phyloP scores from a whole-genome alignment of 768 basidiomycete genomes.

The Russula vinacea region DNA sequence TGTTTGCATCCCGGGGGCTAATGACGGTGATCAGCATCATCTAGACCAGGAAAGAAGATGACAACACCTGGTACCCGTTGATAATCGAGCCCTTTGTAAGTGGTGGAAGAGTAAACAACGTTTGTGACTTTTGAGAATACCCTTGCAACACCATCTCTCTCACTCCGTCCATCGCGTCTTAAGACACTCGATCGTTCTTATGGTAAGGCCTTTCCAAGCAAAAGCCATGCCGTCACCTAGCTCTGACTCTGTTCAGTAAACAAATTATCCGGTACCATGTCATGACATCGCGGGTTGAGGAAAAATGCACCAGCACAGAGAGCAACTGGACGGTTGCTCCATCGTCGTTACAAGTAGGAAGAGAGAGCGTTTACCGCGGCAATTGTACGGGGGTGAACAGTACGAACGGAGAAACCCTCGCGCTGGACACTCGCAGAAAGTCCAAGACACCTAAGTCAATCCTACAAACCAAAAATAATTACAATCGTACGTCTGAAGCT shows the following conservation, averaged over 20 bases:
- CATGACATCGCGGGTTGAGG: neutral
- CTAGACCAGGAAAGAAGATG: neutral
- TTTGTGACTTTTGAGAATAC: slow-evolving; percentile 24
- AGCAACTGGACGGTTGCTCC: too few relatives aligned
- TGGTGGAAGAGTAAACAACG: slow-evolving; percentile 26
- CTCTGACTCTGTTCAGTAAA: neutral
- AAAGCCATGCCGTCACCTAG: neutral
- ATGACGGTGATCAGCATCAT: neutral
- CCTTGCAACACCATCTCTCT: too few relatives aligned
- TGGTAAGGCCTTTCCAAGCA: too few relatives aligned
- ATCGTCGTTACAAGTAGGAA: neutral
- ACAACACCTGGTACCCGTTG: slow-evolving; percentile 15
- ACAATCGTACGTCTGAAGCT: neutral
- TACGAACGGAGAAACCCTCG: neutral
- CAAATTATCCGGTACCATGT: neutral
- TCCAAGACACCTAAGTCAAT: neutral
- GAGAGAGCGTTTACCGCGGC: neutral
- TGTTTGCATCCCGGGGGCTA: too few relatives aligned
- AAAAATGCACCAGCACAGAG: neutral
- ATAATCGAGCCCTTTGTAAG: slow-evolving; percentile 24
- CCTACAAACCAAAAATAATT: neutral
- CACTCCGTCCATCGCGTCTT: neutral
- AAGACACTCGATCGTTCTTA: too few relatives aligned
- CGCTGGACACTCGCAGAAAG: neutral
- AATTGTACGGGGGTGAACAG: neutral